Evolutionary conservation across 1,139 yeast genomes (phyloP), one percentile per base, ranked within the genome.

Genomic region (Wickerhamomyces sp.): DNA sequence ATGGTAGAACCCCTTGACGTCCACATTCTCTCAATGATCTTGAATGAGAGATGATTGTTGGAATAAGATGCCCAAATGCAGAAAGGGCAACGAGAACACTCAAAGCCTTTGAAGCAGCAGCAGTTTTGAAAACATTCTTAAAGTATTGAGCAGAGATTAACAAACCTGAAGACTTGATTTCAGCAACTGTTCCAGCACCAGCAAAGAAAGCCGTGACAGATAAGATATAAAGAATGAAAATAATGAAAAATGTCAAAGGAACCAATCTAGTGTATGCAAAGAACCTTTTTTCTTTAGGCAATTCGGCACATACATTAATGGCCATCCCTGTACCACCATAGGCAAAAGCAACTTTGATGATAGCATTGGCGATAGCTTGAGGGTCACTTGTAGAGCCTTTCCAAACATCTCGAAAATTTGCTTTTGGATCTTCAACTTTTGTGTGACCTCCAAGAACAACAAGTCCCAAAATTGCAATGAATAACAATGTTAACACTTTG

Each of bases 1-100:
- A 72, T 15, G 77, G 76, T 39, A 72, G 60, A 14, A 72, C 73
- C 43, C 76, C 76, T 56, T 72, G 75, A 58, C 76, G 63, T 8
- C 76, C 76, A 58, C 74, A 69, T 53, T 72, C 76, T 59, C 75
- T 66, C 34, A 72, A 59, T 10, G 67, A 51, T 59, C 76, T 64
- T 6, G 74, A 66, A 46, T 71, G 75, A 2, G 72, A 68, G 27
- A 72, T 58, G 40, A 67, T 59, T 9, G 67, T 73, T 10, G 75
- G 69, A 15, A 69, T 51, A 44, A 71, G 61, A 52, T 72, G 75
- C 10, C 75, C 75, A 44, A 69, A 63, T 7, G 75, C 72, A 23
- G 73, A 67, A 26, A 72, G 55, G 3, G 75, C 73, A 49, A 72
- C 72, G 47, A 71, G 59, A 2, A 61, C 68, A 47, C 64, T 65